Conservation (phyloP, 495 filamentous ascomycete species). For the Hyaloscypha variabilis region DNA sequence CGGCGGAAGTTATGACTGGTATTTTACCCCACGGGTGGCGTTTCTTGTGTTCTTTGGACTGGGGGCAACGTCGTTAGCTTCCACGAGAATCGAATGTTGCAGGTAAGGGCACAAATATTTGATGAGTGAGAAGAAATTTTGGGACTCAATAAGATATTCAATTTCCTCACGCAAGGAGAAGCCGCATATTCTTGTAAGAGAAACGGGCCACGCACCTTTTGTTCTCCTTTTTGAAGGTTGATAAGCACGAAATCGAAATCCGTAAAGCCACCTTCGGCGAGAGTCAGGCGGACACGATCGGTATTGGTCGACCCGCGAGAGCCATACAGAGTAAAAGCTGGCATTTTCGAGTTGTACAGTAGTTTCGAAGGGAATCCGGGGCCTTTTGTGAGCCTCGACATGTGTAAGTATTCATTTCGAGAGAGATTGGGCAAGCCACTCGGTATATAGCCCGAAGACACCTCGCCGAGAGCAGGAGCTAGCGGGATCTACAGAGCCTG, state of each 20-base stretch:
- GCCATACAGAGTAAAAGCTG: constrained; percentile 43
- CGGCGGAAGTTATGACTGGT: constrained; percentile 34
- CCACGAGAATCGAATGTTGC: constrained; percentile 28
- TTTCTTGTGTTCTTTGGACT: constrained; percentile 42
- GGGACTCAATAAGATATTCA: constrained; percentile 28
- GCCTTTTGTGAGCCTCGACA: constrained; percentile 31
- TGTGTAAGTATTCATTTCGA: constrained; percentile 32
- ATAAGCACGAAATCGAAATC: constrained; percentile 41
- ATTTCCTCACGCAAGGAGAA: constrained; percentile 31
- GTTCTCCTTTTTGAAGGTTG: constrained; percentile 40
- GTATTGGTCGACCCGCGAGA: constrained; percentile 41
- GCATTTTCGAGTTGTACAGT: constrained; percentile 38
- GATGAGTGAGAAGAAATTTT: constrained; percentile 29
- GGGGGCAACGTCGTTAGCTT: constrained; percentile 31
- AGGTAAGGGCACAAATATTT: constrained; percentile 30
- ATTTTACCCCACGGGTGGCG: constrained; percentile 47
- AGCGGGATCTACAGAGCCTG: constrained; percentile 25
- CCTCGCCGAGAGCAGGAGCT: constrained; percentile 30
- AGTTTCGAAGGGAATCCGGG: constrained; percentile 33
- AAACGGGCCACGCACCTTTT: constrained; percentile 36
- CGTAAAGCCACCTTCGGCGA: constrained; percentile 41
- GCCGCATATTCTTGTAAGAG: constrained; percentile 29
- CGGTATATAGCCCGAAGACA: constrained; percentile 32
- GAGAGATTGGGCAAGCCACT: constrained; percentile 29
- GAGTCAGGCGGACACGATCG: constrained; percentile 41